Evolutionary conservation across 805 yeast genomes (phyloP).

Genomic region (Kodamaea laetipori): DNA sequence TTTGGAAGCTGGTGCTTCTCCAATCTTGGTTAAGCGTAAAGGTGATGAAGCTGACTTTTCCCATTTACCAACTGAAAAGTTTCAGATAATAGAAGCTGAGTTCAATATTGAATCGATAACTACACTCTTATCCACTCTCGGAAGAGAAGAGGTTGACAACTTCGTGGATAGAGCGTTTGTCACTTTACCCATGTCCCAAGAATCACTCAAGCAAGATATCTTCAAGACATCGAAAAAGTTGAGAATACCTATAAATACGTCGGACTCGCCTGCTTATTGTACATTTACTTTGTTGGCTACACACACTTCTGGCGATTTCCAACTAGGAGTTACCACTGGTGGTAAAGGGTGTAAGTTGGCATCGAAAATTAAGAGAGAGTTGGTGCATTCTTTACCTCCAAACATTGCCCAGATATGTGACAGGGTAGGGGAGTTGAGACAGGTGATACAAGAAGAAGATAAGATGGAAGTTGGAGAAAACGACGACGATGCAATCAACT

Average conservation of each 20-base stretch:
- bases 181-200: constrained; percentile 37
- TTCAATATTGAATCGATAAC: constrained; percentile 35
- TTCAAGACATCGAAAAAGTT: constrained; percentile 53
- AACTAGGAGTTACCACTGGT: constrained; percentile 79
- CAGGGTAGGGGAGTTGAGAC: constrained; percentile 68
- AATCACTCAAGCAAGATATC: constrained; percentile 41
- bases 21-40: constrained; percentile 48
- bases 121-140: constrained; percentile 47
- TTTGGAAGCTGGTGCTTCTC: constrained; percentile 56
- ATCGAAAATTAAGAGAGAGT: constrained; percentile 72
- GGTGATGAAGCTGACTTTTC: constrained; percentile 3
- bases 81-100: constrained; percentile 5
- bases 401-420: constrained; percentile 70
- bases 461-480: constrained; percentile 49
- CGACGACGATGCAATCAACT: constrained; percentile 71
- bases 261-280: constrained; percentile 70
- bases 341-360: constrained; percentile 92
- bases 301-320: constrained; percentile 69
- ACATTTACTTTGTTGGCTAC: constrained; percentile 79
- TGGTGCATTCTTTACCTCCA: constrained; percentile 63
- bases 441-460: constrained; percentile 56
- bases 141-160: constrained; percentile 60
- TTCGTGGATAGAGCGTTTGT: constrained; percentile 81
- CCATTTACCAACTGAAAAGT: neutral
- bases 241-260: constrained; percentile 81